These are phyloP conservation scores for Suillus luteus DNA, from an alignment of 768 basidiomycete genomes.

Conservation along the genomic window DNA sequence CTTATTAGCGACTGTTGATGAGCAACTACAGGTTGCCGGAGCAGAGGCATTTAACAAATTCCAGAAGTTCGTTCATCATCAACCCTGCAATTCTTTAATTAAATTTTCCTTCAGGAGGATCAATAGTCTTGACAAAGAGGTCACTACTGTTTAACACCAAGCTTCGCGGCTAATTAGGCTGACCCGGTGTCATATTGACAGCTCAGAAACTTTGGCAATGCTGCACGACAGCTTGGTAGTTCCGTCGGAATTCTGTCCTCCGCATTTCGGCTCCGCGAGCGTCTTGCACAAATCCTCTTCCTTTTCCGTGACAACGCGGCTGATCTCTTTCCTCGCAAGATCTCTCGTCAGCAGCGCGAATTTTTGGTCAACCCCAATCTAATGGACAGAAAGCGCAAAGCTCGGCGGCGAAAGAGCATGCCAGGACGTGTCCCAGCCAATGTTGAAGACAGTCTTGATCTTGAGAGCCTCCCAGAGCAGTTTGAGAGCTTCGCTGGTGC, in stretches of 20 bases:
- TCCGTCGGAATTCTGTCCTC: slow-evolving; percentile 79
- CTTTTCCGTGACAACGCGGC: slow-evolving; percentile 78
- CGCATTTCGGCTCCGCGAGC: slow-evolving; percentile 68
- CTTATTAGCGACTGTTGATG: slow-evolving; percentile 59
- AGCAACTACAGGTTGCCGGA: slow-evolving; percentile 67
- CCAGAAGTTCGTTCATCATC: slow-evolving; percentile 46
- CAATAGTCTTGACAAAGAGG: slow-evolving; percentile 67
- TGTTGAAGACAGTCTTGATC: slow-evolving; percentile 43
- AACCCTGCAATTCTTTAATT: slow-evolving; percentile 6
- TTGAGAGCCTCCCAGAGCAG: slow-evolving; percentile 67
- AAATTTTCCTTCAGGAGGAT: slow-evolving; percentile 44
- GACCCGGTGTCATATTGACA: slow-evolving; percentile 27
- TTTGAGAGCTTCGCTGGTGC: slow-evolving; percentile 63
- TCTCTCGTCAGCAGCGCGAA: slow-evolving; percentile 46
- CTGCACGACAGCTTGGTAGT: slow-evolving; percentile 73
- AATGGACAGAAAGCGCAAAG: slow-evolving; percentile 25
- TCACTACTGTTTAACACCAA: slow-evolving; percentile 20
- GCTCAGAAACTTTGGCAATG: slow-evolving; percentile 77
- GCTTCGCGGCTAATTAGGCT: neutral
- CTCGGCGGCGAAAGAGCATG: slow-evolving; percentile 25
- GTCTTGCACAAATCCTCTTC: slow-evolving; percentile 66
- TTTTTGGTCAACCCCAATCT: slow-evolving; percentile 34
- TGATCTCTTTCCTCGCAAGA: slow-evolving; percentile 72
- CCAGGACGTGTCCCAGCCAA: slow-evolving; percentile 24
- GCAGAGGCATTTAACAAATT: slow-evolving; percentile 67